These are phyloP conservation scores for Phytophthora syringae DNA, from an alignment of 352 stramenopile genomes.

Conservation along the genomic window DNA sequence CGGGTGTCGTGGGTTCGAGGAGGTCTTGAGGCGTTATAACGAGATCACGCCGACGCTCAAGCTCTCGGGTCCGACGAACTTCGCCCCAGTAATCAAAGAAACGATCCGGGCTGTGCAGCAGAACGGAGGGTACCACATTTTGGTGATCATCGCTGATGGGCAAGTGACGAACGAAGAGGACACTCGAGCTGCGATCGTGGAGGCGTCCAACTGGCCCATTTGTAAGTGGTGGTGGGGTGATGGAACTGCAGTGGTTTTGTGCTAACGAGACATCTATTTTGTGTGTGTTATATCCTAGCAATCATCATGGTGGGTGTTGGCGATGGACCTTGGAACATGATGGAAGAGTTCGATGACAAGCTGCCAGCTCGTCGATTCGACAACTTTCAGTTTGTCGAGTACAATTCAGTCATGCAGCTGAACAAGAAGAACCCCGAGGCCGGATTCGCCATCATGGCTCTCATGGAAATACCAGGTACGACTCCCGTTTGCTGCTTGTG, in stretches of 20 bases:
- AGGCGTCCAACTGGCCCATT: conserved; percentile 75
- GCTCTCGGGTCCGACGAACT: conserved; percentile 80
- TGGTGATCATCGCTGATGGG: conserved; percentile 80
- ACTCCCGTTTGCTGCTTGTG: neutral
- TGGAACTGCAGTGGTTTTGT: neutral
- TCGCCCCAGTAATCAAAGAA: conserved; percentile 72
- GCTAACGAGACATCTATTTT: neutral
- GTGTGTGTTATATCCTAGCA: conserved; percentile 7
- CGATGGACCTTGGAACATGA: no score
- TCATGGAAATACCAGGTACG: conserved; percentile 83
- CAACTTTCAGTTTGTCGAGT: conserved; percentile 85
- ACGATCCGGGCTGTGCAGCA: conserved; percentile 52
- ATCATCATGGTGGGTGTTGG: conserved; percentile 75
- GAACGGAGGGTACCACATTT: conserved; percentile 72
- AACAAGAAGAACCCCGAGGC: conserved; percentile 76
- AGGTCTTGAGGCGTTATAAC: conserved; percentile 71
- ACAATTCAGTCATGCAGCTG: conserved; percentile 65
- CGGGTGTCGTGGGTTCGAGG: conserved; percentile 55
- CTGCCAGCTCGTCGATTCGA: conserved; percentile 67
- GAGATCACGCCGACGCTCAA: conserved; percentile 62
- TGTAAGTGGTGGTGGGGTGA: conserved; percentile 41
- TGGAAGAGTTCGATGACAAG: conserved; percentile 76
- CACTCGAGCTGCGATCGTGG: conserved; percentile 64
- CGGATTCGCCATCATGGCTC: conserved; percentile 71
- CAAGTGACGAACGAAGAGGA: conserved; percentile 77